Conservation (phyloP, 371 early-diverging fungal species). For the Lichtheimia ornata region DNA sequence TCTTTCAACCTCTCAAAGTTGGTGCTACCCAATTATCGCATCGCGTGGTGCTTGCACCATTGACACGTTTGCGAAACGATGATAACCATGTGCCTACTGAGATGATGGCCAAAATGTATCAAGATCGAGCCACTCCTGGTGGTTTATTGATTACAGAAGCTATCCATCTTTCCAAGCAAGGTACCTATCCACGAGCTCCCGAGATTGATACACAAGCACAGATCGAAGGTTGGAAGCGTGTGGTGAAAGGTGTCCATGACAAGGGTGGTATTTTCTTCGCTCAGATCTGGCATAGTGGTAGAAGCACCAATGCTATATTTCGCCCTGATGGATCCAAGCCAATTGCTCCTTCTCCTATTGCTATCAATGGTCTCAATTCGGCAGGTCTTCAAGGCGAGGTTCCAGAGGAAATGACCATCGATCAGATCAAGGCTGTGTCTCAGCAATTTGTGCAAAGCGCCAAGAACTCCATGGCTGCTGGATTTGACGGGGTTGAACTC, state of each 20-base stretch:
- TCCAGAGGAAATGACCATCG: conserved; percentile 63
- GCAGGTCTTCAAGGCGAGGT: conserved; percentile 21
- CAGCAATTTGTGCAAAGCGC: conserved; percentile 62
- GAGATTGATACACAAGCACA: conserved; percentile 54
- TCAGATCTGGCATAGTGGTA: conserved; percentile 37
- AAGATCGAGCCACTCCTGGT: conserved; percentile 55
- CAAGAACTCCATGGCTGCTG: conserved; percentile 39
- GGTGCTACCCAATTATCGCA: conserved; percentile 37
- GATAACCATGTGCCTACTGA: conserved; percentile 32
- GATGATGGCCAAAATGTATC: conserved; percentile 53
- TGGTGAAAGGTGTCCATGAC: conserved; percentile 58
- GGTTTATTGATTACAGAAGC: conserved; percentile 64
- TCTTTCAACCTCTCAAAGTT: conserved; percentile 32
- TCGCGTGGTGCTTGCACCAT: conserved; percentile 55
- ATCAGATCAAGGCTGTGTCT: conserved; percentile 61
- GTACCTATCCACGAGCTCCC: conserved; percentile 34
- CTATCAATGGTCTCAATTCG: conserved; percentile 17
- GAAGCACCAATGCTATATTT: conserved; percentile 3
- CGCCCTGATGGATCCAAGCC: conserved; percentile 12
- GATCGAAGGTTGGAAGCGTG: conserved; percentile 58
- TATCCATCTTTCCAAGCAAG: conserved; percentile 44
- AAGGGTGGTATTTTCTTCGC: conserved; percentile 57
- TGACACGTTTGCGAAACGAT: conserved; percentile 50
- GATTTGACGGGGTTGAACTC: conserved; percentile 71
- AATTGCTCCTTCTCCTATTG: conserved; percentile 22